Percentiles rank a stretch among this genome's conserved stretches.
These are phyloP conservation scores for Hypoxylon intermedium DNA, from an alignment of 495 filamentous ascomycete genomes.

Conservation along the genomic window DNA sequence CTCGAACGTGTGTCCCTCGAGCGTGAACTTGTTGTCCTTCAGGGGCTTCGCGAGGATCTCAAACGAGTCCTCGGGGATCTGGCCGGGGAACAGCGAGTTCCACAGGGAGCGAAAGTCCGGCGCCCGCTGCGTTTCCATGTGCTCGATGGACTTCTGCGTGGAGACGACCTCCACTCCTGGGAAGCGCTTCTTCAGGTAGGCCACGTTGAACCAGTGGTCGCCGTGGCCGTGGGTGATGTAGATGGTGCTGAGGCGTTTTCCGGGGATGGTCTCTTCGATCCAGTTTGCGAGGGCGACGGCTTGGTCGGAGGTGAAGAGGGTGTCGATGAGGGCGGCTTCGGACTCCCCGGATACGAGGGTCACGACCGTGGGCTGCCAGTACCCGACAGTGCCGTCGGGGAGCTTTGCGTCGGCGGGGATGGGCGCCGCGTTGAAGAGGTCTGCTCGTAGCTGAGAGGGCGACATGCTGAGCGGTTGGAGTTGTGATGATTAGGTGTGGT, in stretches of 20 bases:
- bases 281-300: slow-evolving; percentile 61
- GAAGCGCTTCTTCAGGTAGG: slow-evolving; percentile 41
- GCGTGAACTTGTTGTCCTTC: slow-evolving; percentile 22
- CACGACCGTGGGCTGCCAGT: slow-evolving; percentile 40
- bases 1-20: slow-evolving; percentile 40
- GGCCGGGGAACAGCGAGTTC: slow-evolving; percentile 36
- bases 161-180: slow-evolving; percentile 42
- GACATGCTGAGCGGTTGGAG: background rate
- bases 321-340: slow-evolving; percentile 47
- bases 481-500: too few species aligned
- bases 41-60: slow-evolving; percentile 15
- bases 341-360: slow-evolving; percentile 36
- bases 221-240: slow-evolving; percentile 59
- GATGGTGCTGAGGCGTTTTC: slow-evolving; percentile 45
- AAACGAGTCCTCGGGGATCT: slow-evolving; percentile 14
- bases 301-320: slow-evolving; percentile 32
- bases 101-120: slow-evolving; percentile 24
- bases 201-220: slow-evolving; percentile 53
- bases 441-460: slow-evolving; percentile 1
- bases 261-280: slow-evolving; percentile 35
- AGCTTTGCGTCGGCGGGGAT: slow-evolving; percentile 17
- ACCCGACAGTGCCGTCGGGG: slow-evolving; percentile 18
- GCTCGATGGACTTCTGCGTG: slow-evolving; percentile 40
- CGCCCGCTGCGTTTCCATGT: slow-evolving; percentile 42
- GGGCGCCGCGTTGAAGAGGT: slow-evolving; percentile 9